These are phyloP conservation scores for Diaporthe citri DNA, from an alignment of 2,329 filamentous ascomycete species.

Conservation along the genomic window DNA sequence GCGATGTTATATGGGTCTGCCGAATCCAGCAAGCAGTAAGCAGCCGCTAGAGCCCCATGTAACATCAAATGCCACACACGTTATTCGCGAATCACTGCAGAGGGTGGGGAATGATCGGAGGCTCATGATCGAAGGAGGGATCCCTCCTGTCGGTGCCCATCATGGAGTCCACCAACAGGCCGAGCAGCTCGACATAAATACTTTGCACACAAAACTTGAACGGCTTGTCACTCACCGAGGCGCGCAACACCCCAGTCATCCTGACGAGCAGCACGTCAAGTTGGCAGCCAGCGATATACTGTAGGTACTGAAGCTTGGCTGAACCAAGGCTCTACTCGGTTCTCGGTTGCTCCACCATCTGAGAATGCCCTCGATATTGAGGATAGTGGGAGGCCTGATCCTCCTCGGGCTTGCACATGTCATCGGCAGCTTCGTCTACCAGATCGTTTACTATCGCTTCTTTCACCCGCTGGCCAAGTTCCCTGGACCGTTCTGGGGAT, in stretches of 20 bases:
- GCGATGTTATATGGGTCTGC: slow-evolving; percentile 24
- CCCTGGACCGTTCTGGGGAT: slow-evolving; percentile 66
- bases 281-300: background rate
- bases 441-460: slow-evolving; percentile 63
- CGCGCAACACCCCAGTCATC: background rate
- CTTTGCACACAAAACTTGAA: background rate
- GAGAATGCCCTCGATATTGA: slow-evolving; percentile 23
- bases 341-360: background rate
- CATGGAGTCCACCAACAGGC: background rate
- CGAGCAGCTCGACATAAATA: slow-evolving; percentile 16
- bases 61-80: slow-evolving; percentile 20
- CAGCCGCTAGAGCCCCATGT: background rate
- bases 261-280: background rate
- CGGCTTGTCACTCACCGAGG: background rate
- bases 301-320: background rate
- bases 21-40: slow-evolving; percentile 14
- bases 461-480: slow-evolving; percentile 66
- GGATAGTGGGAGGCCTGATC: slow-evolving; percentile 14
- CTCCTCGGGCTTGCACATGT: slow-evolving; percentile 9
- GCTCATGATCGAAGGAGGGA: slow-evolving; percentile 4
- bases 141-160: background rate
- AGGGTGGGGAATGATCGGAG: background rate
- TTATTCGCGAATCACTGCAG: background rate
- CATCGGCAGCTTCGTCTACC: slow-evolving; percentile 52
- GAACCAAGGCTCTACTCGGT: background rate